Percentiles rank a stretch among this genome's conserved stretches.
Evolutionary conservation across 148 eudicot species (phyloP).

Genomic region (Nyssa sinensis): DNA sequence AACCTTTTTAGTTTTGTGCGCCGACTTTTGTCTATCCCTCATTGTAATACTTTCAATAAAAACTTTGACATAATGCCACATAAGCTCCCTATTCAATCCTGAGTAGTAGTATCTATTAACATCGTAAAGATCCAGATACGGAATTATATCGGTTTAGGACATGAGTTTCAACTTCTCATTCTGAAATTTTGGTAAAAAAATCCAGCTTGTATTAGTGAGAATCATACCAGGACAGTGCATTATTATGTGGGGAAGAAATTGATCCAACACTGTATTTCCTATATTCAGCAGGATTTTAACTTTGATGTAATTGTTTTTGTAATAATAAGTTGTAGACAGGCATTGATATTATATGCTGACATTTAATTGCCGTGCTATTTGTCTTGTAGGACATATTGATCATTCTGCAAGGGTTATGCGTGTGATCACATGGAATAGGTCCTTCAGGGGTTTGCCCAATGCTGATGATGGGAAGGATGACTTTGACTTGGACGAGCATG

Average conservation of each 20-base stretch:
- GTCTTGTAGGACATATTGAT: slow-evolving; percentile 74
- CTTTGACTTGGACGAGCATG: slow-evolving; percentile 80
- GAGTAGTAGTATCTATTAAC: neutral
- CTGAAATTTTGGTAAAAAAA: neutral
- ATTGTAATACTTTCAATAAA: too few species aligned
- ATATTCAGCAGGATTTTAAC: too few species aligned
- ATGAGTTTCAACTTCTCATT: neutral
- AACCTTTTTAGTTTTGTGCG: neutral
- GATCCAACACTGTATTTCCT: too few species aligned
- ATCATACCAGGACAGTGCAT: too few species aligned
- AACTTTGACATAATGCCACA: neutral
- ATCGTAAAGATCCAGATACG: neutral
- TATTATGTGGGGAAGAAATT: neutral
- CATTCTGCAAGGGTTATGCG: slow-evolving; percentile 96
- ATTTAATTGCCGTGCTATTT: slow-evolving; percentile 6
- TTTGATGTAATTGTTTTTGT: neutral
- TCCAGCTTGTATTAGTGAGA: too few species aligned
- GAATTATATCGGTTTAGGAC: neutral
- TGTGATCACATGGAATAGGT: slow-evolving; percentile 95
- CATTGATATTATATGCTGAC: slow-evolving; percentile 5
- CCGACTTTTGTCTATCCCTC: too few species aligned
- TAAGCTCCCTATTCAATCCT: neutral
- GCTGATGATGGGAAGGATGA: slow-evolving; percentile 61
- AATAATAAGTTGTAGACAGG: neutral
- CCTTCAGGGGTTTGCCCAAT: slow-evolving; percentile 64